Evolutionary conservation across 805 yeast species (phyloP).

Genomic region (Wickerhamiella allomyrinae): DNA sequence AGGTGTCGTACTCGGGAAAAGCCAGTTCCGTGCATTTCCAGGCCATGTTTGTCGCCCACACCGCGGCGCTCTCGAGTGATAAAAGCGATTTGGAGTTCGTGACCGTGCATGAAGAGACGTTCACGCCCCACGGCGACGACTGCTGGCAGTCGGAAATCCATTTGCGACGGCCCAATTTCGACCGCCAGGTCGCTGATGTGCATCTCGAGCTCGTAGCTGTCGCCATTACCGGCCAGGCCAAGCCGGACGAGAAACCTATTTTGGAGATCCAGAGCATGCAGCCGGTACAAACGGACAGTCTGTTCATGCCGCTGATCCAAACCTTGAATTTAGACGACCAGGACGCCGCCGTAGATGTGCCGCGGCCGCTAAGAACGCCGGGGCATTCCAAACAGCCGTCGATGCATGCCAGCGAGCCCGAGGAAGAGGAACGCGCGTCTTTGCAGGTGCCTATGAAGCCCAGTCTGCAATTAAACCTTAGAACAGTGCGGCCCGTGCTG

Average conservation of each 20-base stretch:
- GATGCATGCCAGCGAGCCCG: not conserved
- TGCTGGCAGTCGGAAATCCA: not conserved
- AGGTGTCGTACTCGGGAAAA: not conserved
- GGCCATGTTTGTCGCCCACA: not conserved
- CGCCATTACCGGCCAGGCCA: not conserved
- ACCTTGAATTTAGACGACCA: not conserved
- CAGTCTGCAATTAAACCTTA: conserved; percentile 12
- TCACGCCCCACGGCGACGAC: not conserved
- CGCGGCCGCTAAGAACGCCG: too few relatives aligned
- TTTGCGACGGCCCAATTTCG: not conserved
- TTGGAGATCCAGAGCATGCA: not conserved
- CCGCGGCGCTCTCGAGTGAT: not conserved
- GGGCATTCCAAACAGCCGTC: not conserved
- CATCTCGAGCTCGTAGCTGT: not conserved
- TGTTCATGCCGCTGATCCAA: not conserved
- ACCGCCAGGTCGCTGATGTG: not conserved
- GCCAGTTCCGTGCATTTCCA: not conserved
- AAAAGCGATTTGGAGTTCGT: not conserved
- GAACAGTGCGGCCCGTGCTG: conserved; percentile 17
- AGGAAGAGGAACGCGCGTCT: not conserved
- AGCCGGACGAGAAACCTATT: not conserved
- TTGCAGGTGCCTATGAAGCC: not conserved
- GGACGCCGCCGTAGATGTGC: not conserved
- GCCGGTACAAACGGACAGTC: not conserved
- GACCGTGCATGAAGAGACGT: not conserved